Conservation (phyloP, 1,284 basidiomycete genomes). For the Tremellales sp. region DNA sequence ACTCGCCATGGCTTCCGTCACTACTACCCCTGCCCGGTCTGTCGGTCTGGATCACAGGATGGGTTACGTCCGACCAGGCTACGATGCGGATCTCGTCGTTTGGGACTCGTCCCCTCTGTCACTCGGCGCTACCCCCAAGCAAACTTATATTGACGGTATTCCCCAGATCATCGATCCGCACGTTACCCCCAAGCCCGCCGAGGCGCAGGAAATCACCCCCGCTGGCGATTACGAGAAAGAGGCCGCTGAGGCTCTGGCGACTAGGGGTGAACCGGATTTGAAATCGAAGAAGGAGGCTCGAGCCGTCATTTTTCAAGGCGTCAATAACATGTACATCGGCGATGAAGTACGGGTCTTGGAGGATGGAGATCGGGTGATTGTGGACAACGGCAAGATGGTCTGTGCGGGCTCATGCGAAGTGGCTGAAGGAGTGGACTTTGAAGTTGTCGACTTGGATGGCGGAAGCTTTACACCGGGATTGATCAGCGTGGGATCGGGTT, state of each 20-base stretch:
- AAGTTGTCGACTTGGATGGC: conserved; percentile 46
- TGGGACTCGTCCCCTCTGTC: conserved; percentile 84
- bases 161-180: conserved; percentile 46
- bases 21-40: conserved; percentile 68
- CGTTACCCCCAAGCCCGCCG: conserved; percentile 36
- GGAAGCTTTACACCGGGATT: conserved; percentile 49
- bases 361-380: conserved; percentile 32
- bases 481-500: conserved; percentile 45
- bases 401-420: conserved; percentile 40
- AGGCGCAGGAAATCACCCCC: conserved; percentile 36
- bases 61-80: conserved; percentile 65
- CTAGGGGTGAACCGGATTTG: conserved; percentile 46
- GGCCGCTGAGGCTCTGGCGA: conserved; percentile 31
- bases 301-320: conserved; percentile 45
- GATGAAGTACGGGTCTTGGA: conserved; percentile 1
- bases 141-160: conserved; percentile 60
- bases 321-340: conserved; percentile 30
- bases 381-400: conserved; percentile 44
- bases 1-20: conserved; percentile 59
- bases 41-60: conserved; percentile 77
- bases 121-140: conserved; percentile 56
- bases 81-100: conserved; percentile 64
- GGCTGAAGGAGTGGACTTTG: conserved; percentile 13
- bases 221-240: conserved; percentile 41
- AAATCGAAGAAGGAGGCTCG: conserved; percentile 27